These are phyloP conservation scores for Alternaria conjuncta DNA, from an alignment of 2,329 filamentous ascomycete genomes.

Conservation along the genomic window DNA sequence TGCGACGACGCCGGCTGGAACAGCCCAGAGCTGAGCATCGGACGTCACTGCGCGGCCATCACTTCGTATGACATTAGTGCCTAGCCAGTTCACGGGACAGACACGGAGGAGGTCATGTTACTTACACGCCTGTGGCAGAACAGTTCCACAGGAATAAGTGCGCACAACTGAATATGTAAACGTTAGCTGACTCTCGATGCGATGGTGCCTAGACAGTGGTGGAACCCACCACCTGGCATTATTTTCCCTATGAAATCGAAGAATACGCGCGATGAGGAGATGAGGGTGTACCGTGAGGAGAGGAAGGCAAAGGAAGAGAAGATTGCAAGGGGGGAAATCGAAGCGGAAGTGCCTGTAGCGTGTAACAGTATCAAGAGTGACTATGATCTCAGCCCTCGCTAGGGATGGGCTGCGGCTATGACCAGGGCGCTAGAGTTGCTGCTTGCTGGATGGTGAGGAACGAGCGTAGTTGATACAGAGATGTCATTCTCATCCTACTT, in stretches of 20 bases:
- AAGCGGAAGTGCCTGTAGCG: background rate
- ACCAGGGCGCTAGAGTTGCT: too few relatives aligned
- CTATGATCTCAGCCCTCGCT: slow-evolving; percentile 5
- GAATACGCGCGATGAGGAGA: slow-evolving; percentile 1
- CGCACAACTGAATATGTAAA: background rate
- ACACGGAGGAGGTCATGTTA: background rate
- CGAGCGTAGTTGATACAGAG: too few relatives aligned
- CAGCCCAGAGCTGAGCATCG: background rate
- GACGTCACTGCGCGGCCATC: background rate
- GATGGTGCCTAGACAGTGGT: background rate
- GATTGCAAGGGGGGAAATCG: slow-evolving; percentile 1
- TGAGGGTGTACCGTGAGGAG: background rate
- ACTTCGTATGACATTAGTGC: background rate
- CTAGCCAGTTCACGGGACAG: background rate
- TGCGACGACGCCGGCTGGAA: background rate
- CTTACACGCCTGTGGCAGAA: background rate
- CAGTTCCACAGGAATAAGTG: slow-evolving; percentile 1
- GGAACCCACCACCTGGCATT: slow-evolving; percentile 1
- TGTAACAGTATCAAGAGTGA: slow-evolving; percentile 2
- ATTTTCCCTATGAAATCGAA: background rate
- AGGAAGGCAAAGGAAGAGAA: background rate
- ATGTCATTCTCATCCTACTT: background rate
- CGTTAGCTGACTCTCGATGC: background rate
- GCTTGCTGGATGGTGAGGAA: too few relatives aligned
- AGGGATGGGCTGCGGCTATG: background rate